Percentiles rank a stretch among this genome's conserved stretches.
Evolutionary conservation across 305 asterid genomes (phyloP).

Genomic region (Solanum hybrid): DNA sequence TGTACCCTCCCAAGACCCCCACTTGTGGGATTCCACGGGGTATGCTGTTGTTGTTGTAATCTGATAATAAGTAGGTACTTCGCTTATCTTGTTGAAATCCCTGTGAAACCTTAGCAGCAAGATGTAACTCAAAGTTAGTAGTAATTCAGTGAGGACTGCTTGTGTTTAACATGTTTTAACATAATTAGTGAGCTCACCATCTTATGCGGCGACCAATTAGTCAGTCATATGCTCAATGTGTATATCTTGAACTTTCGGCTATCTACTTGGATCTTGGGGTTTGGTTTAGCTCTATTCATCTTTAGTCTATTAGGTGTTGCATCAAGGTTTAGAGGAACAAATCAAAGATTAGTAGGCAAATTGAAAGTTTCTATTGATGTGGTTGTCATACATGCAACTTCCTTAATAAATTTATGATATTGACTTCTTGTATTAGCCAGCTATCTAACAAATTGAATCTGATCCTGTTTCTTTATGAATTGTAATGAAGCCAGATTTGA

Average conservation of each 20-base stretch:
- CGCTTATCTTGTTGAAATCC: not conserved
- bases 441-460: not conserved
- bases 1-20: too few species aligned
- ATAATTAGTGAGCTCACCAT: not conserved
- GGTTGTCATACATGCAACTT: not conserved
- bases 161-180: not conserved
- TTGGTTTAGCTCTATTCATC: not conserved
- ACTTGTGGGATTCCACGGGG: too few species aligned
- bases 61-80: not conserved
- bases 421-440: not conserved
- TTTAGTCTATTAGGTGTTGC: not conserved
- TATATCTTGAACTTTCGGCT: not conserved
- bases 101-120: not conserved
- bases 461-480: conserved; percentile 22
- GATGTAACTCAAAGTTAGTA: not conserved
- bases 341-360: not conserved
- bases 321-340: not conserved
- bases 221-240: not conserved
- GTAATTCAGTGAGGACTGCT: not conserved
- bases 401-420: not conserved
- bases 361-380: not conserved
- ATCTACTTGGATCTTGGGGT: not conserved
- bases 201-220: not conserved
- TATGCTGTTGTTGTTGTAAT: too few species aligned
- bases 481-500: conserved; percentile 94